Evolutionary conservation across 1,284 basidiomycete species (phyloP).

Genomic region (Singerocomus inundabilis): DNA sequence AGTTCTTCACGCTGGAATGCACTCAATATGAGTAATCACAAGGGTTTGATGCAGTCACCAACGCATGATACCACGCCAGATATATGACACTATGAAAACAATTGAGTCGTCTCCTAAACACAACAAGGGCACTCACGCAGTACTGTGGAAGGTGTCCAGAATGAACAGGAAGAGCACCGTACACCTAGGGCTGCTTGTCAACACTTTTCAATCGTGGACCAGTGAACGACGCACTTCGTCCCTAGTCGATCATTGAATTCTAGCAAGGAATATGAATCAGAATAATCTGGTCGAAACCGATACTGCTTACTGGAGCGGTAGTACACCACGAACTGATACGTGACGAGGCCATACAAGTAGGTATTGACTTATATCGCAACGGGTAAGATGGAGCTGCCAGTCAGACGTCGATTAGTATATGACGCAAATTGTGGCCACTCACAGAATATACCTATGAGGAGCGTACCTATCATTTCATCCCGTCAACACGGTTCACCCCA

Average conservation of each 20-base stretch:
- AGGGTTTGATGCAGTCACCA: neutral
- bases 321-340: constrained; percentile 47
- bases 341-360: constrained; percentile 18
- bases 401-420: neutral
- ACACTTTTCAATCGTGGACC: neutral
- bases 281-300: neutral
- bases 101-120: neutral
- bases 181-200: constrained; percentile 21
- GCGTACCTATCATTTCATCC: neutral
- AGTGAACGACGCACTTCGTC: constrained; percentile 7
- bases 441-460: constrained; percentile 24
- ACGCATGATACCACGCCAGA: neutral
- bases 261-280: neutral
- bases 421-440: constrained; percentile 4
- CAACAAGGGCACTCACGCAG: constrained; percentile 11
- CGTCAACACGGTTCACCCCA: neutral
- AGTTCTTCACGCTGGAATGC: constrained; percentile 10
- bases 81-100: constrained; percentile 13
- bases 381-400: neutral
- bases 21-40: neutral
- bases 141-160: constrained; percentile 38
- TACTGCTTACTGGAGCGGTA: constrained; percentile 39
- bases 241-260: constrained; percentile 10
- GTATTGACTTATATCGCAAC: neutral
- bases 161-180: constrained; percentile 31